Percentiles rank a stretch among this genome's conserved stretches.
Evolutionary conservation across 2,329 filamentous ascomycete genomes (phyloP).

Genomic region (Aureobasidium sp.): DNA sequence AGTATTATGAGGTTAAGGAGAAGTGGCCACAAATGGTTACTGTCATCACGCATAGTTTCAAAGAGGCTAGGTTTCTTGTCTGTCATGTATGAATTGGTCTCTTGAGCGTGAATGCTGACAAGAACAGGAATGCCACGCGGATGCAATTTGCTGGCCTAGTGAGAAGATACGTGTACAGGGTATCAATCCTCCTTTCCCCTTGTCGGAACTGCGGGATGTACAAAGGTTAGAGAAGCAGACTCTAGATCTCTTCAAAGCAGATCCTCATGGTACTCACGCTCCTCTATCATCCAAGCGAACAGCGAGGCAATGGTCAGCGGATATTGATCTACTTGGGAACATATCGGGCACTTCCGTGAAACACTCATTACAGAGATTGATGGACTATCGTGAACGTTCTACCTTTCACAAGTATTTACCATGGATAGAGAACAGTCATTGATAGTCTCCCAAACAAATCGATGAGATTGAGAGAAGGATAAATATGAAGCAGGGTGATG

Average conservation of each 20-base stretch:
- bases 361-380: not conserved
- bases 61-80: slow-evolving; percentile 36
- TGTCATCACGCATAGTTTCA: slow-evolving; percentile 44
- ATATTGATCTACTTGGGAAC: not conserved
- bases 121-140: slow-evolving; percentile 28
- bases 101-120: not conserved
- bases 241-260: not conserved
- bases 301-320: not conserved
- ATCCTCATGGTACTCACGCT: not conserved
- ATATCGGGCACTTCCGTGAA: not conserved
- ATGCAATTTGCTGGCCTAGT: slow-evolving; percentile 38
- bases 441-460: not conserved
- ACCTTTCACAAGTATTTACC: not conserved
- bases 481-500: not conserved
- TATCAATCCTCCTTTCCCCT: slow-evolving; percentile 37
- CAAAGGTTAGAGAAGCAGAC: not conserved
- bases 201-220: not conserved
- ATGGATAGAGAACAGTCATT: not conserved
- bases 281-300: not conserved
- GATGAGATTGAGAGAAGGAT: not conserved
- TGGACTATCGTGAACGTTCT: not conserved
- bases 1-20: slow-evolving; percentile 37
- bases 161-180: slow-evolving; percentile 37
- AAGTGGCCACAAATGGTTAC: slow-evolving; percentile 36
- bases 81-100: not conserved